Conservation (phyloP, 2,329 filamentous ascomycete species). For the Mollisia scopiformis region DNA sequence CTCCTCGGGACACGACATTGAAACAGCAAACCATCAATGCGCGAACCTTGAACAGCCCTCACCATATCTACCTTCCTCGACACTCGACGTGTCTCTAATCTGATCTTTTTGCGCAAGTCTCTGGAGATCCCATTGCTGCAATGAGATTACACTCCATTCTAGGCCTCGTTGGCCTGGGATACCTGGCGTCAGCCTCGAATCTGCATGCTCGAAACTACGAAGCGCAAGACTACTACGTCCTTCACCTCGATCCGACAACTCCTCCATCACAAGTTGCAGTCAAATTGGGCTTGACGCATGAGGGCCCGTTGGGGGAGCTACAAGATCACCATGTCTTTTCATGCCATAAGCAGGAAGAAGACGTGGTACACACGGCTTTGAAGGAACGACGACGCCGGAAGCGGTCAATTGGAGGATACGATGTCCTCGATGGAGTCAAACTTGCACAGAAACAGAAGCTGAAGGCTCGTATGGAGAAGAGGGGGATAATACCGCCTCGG, state of each 20-base stretch:
- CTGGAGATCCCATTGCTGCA: neutral
- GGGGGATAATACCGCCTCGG: slow-evolving; percentile 31
- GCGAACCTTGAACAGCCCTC: slow-evolving; percentile 12
- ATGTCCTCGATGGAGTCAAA: slow-evolving; percentile 73
- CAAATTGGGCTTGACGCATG: slow-evolving; percentile 75
- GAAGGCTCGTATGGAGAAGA: slow-evolving; percentile 63
- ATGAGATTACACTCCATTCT: slow-evolving; percentile 50
- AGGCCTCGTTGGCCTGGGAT: slow-evolving; percentile 56
- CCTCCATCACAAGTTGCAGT: slow-evolving; percentile 71
- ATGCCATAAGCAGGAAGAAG: slow-evolving; percentile 61
- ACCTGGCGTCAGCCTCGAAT: slow-evolving; percentile 46
- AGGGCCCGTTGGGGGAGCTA: slow-evolving; percentile 80
- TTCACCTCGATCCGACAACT: slow-evolving; percentile 73
- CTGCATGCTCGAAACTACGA: slow-evolving; percentile 71
- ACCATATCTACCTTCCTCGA: neutral
- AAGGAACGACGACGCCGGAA: slow-evolving; percentile 60
- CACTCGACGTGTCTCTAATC: neutral
- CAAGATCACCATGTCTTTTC: slow-evolving; percentile 85
- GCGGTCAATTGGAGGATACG: slow-evolving; percentile 52
- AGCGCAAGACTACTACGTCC: slow-evolving; percentile 87
- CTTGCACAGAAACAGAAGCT: slow-evolving; percentile 79
- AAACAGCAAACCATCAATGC: slow-evolving; percentile 28
- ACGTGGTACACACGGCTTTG: slow-evolving; percentile 59
- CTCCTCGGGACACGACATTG: slow-evolving; percentile 16
- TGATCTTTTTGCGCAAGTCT: slow-evolving; percentile 8